A percentile compares a stretch with the other conserved stretches of the same genome.
phyloP scores from a whole-genome alignment of 331 rosid genomes.

The Arachis monticola region DNA sequence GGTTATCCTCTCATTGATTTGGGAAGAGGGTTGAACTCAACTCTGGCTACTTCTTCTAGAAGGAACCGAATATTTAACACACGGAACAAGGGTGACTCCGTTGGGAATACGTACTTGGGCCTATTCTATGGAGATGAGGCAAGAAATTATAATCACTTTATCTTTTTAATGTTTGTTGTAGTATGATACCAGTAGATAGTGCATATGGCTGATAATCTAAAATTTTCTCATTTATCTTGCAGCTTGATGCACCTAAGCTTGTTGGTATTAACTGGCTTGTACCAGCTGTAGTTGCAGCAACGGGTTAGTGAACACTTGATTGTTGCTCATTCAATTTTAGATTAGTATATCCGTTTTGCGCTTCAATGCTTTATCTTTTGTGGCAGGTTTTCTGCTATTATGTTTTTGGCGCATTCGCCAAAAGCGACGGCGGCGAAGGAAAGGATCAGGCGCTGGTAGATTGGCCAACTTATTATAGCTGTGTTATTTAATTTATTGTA shows the following conservation, averaged over 20 bases:
- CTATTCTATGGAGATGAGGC: conserved; percentile 88
- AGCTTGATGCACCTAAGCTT: conserved; percentile 76
- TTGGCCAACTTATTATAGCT: conserved; percentile 63
- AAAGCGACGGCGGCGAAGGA: conserved; percentile 81
- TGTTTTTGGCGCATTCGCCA: conserved; percentile 92
- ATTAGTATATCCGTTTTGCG: background rate
- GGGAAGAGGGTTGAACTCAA: conserved; percentile 68
- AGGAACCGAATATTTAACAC: conserved; percentile 37
- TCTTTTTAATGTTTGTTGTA: too few species aligned
- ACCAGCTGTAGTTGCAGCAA: conserved; percentile 68
- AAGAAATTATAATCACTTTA: conserved; percentile 40
- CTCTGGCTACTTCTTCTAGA: conserved; percentile 37
- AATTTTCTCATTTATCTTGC: conserved; percentile 44
- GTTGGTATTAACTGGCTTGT: conserved; percentile 81
- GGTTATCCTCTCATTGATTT: conserved; percentile 72
- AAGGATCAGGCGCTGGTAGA: conserved; percentile 70
- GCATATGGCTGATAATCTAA: too few species aligned
- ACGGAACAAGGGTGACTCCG: conserved; percentile 48
- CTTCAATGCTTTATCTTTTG: conserved; percentile 6
- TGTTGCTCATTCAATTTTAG: conserved; percentile 17
- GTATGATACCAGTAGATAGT: background rate
- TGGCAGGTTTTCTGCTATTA: conserved; percentile 65
- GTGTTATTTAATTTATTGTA: conserved; percentile 39
- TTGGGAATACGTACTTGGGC: conserved; percentile 72
- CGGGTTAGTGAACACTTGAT: conserved; percentile 63